These are phyloP conservation scores for Zarea fungicola DNA, from an alignment of 2,329 filamentous ascomycete genomes.

Conservation along the genomic window DNA sequence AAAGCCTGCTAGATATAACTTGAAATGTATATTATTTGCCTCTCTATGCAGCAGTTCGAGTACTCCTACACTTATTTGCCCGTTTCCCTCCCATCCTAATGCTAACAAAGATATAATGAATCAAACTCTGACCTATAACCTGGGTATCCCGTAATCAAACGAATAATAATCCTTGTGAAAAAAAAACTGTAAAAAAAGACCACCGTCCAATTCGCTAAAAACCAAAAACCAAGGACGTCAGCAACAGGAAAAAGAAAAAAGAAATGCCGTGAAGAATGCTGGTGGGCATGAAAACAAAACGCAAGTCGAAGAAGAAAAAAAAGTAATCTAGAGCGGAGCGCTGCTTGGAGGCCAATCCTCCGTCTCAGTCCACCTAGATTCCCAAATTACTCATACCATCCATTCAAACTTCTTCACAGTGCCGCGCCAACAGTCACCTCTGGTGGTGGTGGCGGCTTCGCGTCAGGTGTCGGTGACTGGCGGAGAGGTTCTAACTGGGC, in stretches of 20 bases:
- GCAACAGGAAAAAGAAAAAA: not conserved
- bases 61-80: conserved; percentile 3
- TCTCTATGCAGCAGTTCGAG: conserved; percentile 1
- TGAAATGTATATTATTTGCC: not conserved
- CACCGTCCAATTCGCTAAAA: conserved; percentile 9
- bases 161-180: too few relatives aligned
- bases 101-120: conserved; percentile 2
- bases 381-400: not conserved
- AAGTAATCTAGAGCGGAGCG: too few relatives aligned
- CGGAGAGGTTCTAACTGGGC: conserved; percentile 35
- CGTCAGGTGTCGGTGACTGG: conserved; percentile 29
- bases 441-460: conserved; percentile 12
- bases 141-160: conserved; percentile 13
- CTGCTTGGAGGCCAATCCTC: not conserved
- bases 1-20: not conserved
- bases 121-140: conserved; percentile 1
- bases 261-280: not conserved
- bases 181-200: conserved; percentile 2
- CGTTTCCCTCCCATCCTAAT: not conserved
- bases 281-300: conserved; percentile 1
- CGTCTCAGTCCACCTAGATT: not conserved
- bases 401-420: conserved; percentile 14
- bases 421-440: conserved; percentile 24
- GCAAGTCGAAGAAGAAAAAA: conserved; percentile 2
- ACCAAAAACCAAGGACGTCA: not conserved